These are phyloP conservation scores for Talaromyces albobiverticillius DNA, from an alignment of 2,329 filamentous ascomycete genomes.

Conservation along the genomic window DNA sequence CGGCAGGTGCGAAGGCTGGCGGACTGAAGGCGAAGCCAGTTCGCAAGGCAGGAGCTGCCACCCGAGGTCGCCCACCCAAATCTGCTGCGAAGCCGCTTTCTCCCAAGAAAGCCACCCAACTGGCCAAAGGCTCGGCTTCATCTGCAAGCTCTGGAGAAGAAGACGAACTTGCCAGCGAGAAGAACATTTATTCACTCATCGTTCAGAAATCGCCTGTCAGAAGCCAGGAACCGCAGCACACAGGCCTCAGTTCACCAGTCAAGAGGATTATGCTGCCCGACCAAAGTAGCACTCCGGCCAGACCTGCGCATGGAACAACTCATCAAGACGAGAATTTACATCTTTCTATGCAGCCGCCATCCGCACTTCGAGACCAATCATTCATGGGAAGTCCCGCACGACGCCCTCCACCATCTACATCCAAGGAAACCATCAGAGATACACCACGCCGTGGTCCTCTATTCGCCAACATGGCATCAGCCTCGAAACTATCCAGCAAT, in stretches of 20 bases:
- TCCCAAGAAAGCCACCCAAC: conserved; percentile 48
- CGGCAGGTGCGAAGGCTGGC: conserved; percentile 25
- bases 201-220: conserved; percentile 34
- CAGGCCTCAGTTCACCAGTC: conserved; percentile 33
- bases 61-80: conserved; percentile 29
- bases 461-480: conserved; percentile 21
- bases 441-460: conserved; percentile 37
- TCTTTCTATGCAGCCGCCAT: conserved; percentile 23
- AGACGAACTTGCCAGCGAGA: conserved; percentile 40
- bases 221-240: conserved; percentile 18
- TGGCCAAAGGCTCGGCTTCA: conserved; percentile 37
- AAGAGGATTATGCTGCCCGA: conserved; percentile 37
- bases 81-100: conserved; percentile 39
- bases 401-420: conserved; percentile 43
- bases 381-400: conserved; percentile 45
- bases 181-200: conserved; percentile 27
- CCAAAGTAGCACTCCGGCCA: conserved; percentile 15
- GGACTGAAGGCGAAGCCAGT: conserved; percentile 46
- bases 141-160: conserved; percentile 41
- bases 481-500: conserved; percentile 14
- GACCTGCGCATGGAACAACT: conserved; percentile 25
- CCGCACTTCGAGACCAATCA: conserved; percentile 31
- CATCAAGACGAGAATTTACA: conserved; percentile 26
- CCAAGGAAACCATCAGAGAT: conserved; percentile 40
- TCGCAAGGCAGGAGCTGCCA: conserved; percentile 35